Percentiles rank a stretch among this genome's conserved stretches.
phyloP scores from a whole-genome alignment of 257 asterid species.

The Thymus quinquecostatus region DNA sequence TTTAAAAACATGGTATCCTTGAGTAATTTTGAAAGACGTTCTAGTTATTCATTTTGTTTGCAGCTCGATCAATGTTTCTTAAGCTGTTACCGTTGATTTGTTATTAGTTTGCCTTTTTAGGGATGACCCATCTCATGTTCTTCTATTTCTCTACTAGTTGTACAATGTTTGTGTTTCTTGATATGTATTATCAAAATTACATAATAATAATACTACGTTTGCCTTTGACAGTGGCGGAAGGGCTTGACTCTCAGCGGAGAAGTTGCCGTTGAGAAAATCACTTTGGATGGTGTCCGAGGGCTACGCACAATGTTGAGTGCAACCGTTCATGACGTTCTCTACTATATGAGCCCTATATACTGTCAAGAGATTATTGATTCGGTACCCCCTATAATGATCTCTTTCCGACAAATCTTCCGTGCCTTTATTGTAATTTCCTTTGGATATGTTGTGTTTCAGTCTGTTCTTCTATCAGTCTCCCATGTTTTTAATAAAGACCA shows the following conservation, averaged over 20 bases:
- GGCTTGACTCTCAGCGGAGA: slow-evolving; percentile 89
- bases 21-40: slow-evolving; percentile 8
- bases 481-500: not conserved
- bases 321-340: slow-evolving; percentile 95
- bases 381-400: slow-evolving; percentile 49
- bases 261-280: slow-evolving; percentile 83
- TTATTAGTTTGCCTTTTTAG: not conserved
- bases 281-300: slow-evolving; percentile 95
- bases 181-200: too few species aligned
- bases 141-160: not conserved
- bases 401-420: slow-evolving; percentile 16
- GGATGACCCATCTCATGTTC: not conserved
- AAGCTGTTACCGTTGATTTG: not conserved
- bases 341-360: slow-evolving; percentile 98
- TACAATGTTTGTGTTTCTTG: not conserved
- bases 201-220: not conserved
- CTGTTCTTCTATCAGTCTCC: slow-evolving; percentile 5
- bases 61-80: slow-evolving; percentile 10
- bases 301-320: slow-evolving; percentile 90
- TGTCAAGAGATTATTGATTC: slow-evolving; percentile 97
- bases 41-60: slow-evolving; percentile 16
- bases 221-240: slow-evolving; percentile 84
- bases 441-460: not conserved
- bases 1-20: slow-evolving; percentile 14
- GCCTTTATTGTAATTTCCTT: not conserved